Evolutionary conservation across 108 stramenopile species (phyloP), one percentile per base, ranked within the genome.

Genomic region (Epithemia pelagica): DNA sequence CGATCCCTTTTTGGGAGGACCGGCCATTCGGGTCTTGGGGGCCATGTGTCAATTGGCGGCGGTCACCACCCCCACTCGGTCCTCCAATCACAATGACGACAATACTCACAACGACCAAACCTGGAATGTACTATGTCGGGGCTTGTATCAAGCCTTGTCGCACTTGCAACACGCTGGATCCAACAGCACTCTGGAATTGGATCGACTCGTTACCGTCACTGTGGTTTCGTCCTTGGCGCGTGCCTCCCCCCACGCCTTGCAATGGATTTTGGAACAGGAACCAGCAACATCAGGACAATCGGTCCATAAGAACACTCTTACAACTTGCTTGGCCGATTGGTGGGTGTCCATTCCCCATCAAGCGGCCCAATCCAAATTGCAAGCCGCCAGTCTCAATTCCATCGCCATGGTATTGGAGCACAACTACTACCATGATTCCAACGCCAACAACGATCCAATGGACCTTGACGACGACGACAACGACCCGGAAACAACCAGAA

Each of bases 1-100:
- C 28, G 74, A 76, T 55, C 64, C 74, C 26, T 3, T 76, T 20
- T 62, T 68, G 56, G 70, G 74, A 2, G 74, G 74, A 30, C 58
- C 74, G 2, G 74, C 74, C 3, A 31, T 76, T 19, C 64, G 70
- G 18, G 57, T 71, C n/a, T 46, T 74, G 28, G 62, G 68, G 29
- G 5, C 30, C 0, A 10, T 74, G 0, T 69, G 62, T 32, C 26
- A 59, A 29, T 55, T 74, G 15, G 37, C 15, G 15, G 37, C 37
- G 37, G 15, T 15, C 10, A 15, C 15, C 37, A 15, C 10, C 15
- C 10, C 37, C 37, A 15, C 5, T 10, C 37, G 15, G 37, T 10
- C 10, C 5, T 10, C 37, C 37, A 46, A 46, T 46, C 10, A 46
- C 37, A 5, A 15, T 15, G 10, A 46, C 37, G 10, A 46, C 37